Base-by-base conservation (phyloP, 2,329 filamentous ascomycete genomes). In the Salinomyces thailandicus region DNA sequence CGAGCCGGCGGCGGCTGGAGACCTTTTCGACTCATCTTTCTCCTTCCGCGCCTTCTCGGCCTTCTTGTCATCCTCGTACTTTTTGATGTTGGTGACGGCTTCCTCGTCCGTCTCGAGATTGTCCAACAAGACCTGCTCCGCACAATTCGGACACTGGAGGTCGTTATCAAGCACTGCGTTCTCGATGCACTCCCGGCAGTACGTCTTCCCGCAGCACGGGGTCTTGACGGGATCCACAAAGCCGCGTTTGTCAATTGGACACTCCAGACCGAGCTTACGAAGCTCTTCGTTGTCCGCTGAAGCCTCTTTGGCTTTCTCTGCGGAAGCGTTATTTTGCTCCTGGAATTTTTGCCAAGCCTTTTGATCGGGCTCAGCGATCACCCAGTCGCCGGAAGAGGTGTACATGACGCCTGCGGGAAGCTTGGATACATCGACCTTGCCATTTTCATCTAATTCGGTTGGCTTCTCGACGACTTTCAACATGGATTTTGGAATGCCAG, bases 161-260 rank as follows among this genome's bases (percentile, higher is more conserved):
- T 98, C 91, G 75, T 82, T 91, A 71, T 96, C 87, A 66, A 95
- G 89, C 64, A 98, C 79, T 65, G 87, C 85, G 75, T 94, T 94
- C 62, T 91, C 93, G 67, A 98, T 95, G 81, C 91, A 98, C 62
- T 95, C 86, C 76, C 91, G 91, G 74, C 91, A 98, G 72, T 93
- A 98, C 59, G 87, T 95, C 75, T 83, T 93, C 68, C 83, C 77
- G 72, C 91, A 98, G 75, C 91, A 98, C 50, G 91, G 89, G 58
- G 91, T 96, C 76, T 94, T 93, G 73, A 93, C 91, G 74, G 91
- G 89, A 62, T 95, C 85, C 78, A 93, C 80, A 68, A 96, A 95
- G 75, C 94, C 81, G 64, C 85, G 87, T 67, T 93, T 93, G 77
- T 96, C 91, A 72, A 96, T 82, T 48, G 86, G 75, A 71, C 91